Base-by-base conservation (phyloP, 257 asterid species). In the Solanum ossicruentum region DNA sequence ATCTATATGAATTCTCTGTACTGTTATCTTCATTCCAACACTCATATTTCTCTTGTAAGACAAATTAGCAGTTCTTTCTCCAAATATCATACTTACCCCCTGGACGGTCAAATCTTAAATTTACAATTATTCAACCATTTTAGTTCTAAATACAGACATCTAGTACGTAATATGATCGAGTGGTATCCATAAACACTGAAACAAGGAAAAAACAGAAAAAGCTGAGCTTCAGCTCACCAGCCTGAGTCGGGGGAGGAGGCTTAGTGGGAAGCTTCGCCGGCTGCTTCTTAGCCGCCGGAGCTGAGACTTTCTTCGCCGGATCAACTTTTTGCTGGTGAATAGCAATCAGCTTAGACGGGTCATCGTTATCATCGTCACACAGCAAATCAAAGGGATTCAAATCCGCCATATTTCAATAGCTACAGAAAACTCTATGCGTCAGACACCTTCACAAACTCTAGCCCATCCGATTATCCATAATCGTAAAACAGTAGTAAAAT, bases 331-430 rank as follows among this genome's bases (percentile, higher is more conserved):
- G 92, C 91, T 84, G 90, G 77, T 89, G 93, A 84, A 92, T 92
- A 88, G 97, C 95, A 71, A 93, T 71, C 83, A 91, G 90, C 87
- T 84, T 90, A 52, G 91, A 87, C 8, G 95, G 94, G 86, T 93
- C 97, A 86, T 92, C 98, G 49, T 89, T 17, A 41, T 91, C 98
- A 86, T 91, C 97, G 81, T 91, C 97, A 17, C 91, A 97, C 70
- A 95, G 92, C 93, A 95, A 91, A 91, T 94, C 98, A 87, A 95
- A 95, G 13, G 98, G 98, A 87, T 95, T 95, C 86, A 72, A 47
- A 26, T 97, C 91, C 90, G 98, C 95, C 98, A 95, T 95, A 84
- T 86, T 70, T 80, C 28, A 70, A 70, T 17, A 87, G 49, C 66
- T 87, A 87, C 81, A 84, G 85, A 49, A 58, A 81, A 73, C 47